Conservation (phyloP, 768 basidiomycete species). For the Phlegmacium glaucopus region DNA sequence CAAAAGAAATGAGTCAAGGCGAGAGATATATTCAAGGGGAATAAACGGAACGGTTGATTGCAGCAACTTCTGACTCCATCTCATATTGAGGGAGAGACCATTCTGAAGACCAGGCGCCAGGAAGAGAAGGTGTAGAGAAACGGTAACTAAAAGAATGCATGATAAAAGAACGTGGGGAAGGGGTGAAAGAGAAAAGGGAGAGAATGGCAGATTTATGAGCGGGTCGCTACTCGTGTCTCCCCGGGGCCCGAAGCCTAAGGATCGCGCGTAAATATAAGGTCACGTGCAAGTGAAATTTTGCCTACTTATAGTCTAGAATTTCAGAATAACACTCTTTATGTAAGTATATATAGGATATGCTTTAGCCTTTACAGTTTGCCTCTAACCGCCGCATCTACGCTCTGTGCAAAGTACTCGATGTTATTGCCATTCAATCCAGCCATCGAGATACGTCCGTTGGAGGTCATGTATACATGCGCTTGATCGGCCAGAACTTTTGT, state of each 20-base stretch:
- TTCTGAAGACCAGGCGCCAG: constrained; percentile 18
- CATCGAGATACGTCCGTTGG: constrained; percentile 92
- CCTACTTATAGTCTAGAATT: not conserved
- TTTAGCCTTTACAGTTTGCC: constrained; percentile 57
- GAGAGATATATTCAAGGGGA: too few relatives aligned
- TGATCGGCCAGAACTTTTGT: constrained; percentile 82
- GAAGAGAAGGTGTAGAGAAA: constrained; percentile 8
- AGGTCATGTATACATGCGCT: constrained; percentile 93
- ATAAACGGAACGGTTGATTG: not conserved
- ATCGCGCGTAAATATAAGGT: too few relatives aligned
- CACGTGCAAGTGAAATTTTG: too few relatives aligned
- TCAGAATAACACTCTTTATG: constrained; percentile 1
- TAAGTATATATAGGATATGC: too few relatives aligned
- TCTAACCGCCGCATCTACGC: constrained; percentile 79
- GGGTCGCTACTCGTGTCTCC: not conserved
- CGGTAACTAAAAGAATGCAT: not conserved
- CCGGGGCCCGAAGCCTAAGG: too few relatives aligned
- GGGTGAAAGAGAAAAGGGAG: not conserved
- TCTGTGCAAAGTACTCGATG: constrained; percentile 88
- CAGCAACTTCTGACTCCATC: too few relatives aligned
- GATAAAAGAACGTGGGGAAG: too few relatives aligned
- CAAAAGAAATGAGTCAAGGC: too few relatives aligned
- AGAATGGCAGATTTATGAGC: not conserved
- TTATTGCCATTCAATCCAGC: constrained; percentile 83
- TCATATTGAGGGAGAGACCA: constrained; percentile 9